Evolutionary conservation across 495 filamentous ascomycete genomes (phyloP), one percentile per base, ranked within the genome.

Genomic region (Evernia prunastri): DNA sequence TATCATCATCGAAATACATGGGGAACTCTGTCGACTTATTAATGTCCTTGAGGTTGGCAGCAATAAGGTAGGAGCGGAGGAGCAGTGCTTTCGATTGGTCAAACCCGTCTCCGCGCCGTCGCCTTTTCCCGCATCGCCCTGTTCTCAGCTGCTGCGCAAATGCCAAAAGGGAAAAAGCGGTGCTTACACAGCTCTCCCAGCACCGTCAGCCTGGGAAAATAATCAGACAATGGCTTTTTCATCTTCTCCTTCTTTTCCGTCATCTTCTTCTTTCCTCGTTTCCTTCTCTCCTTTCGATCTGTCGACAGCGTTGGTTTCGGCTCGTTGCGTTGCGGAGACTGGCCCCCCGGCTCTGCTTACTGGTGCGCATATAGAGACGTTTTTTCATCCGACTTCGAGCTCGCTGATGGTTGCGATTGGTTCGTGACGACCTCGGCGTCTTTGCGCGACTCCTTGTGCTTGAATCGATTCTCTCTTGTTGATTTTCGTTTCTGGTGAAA

Each of bases 291-390:
- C 29, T 23, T 20, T 35, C 10, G 27, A 3, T 45, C 37, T 45
- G 15, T 20, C 15, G 36, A 17, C 27, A 9, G 39, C 60, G 25
- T 36, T 20, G 36, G 36, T 37, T 29, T n/a, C n/a, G n/a, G n/a
- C n/a, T n/a, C n/a, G n/a, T 36, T 23, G 60, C 60, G 3, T 40
- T 63, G 60, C 53, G 23, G 60, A 53, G 9, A 5, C 15, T 18
- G n/a, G n/a, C n/a, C n/a, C 31, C 25, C 25, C 29, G 18, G 37
- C 23, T 13, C 23, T 45, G 49, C 25, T 63, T 29, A 40, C 25
- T 49, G 40, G 25, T 40, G 56, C 29, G 49, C 56, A 63, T 63
- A 54, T 25, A 31, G 31, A 51, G 23, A 31, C 42, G 53, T 31
- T 17, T 45, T 31, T 17, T 45, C 12, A 23, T 31, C 12, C 15